Evolutionary conservation across 495 filamentous ascomycete species (phyloP), one percentile per base, ranked within the genome.

Genomic region (Glonium stellatum): DNA sequence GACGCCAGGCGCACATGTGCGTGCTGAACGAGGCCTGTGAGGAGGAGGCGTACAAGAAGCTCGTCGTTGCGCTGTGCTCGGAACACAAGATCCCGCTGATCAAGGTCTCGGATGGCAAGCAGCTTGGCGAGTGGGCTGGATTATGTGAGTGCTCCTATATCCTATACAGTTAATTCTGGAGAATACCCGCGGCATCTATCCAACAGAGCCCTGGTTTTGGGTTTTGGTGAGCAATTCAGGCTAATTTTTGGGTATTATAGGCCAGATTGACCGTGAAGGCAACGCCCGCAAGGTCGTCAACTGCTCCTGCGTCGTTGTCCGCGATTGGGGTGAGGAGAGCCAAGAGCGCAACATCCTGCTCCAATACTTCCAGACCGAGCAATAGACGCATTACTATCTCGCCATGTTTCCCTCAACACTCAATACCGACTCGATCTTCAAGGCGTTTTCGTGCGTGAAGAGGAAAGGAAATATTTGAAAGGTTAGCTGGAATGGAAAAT

Each of bases 21-120:
- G 93, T 98, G 68, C 84, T 98, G 59, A 97, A 97, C 82, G 93
- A 98, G 83, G 86, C 82, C 63, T 98, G 93, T 80, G 93, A 97
- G 80, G 95, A 98, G 84, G 93, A 98, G 82, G 92, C 93, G 64
- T 98, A 98, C 82, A 98, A 98, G 89, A 98, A 98, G 85, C 84
- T 98, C 52, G 92, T 98, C 66, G 89, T 97, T 63, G 93, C 93
- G 65, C 84, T 98, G 55, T 98, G 93, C 85, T 87, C 84, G 54
- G 93, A 97, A 82, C 93, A 98, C 81, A 93, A 95, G 85, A 98
- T 98, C 71, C 93, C 93, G 60, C 81, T 98, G 63, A 98, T 98
- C 84, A 97, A 98, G 87, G 92, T 98, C 63, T 91, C 92, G 72
- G 93, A 98, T 79, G 93, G 93, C 75, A 98, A 98, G 85, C 88